These are phyloP conservation scores for Candida koratica DNA, from an alignment of 805 yeast species.

Conservation along the genomic window DNA sequence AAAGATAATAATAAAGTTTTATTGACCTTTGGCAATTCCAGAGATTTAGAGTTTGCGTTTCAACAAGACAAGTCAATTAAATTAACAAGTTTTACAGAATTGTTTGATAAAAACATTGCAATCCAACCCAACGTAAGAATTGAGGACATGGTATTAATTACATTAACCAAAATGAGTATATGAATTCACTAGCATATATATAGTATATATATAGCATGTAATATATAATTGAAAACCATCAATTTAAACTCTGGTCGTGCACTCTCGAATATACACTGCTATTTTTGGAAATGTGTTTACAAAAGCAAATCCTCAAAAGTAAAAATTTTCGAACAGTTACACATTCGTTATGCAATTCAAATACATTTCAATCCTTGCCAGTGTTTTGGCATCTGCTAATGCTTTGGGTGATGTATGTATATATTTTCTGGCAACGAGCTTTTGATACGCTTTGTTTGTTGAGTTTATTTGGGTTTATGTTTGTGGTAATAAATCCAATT, in stretches of 20 bases:
- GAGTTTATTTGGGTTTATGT: background rate
- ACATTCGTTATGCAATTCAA: slow-evolving; percentile 35
- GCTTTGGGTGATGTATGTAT: slow-evolving; percentile 56
- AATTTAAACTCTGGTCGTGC: slow-evolving; percentile 2
- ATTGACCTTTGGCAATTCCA: slow-evolving; percentile 62
- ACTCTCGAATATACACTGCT: slow-evolving; percentile 13
- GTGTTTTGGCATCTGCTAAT: slow-evolving; percentile 45
- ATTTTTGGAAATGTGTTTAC: slow-evolving; percentile 14
- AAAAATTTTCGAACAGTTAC: slow-evolving; percentile 5
- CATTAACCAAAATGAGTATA: too few relatives aligned
- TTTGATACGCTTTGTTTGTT: background rate
- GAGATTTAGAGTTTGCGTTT: slow-evolving; percentile 53
- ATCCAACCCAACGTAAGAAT: slow-evolving; percentile 56
- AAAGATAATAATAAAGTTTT: slow-evolving; percentile 34
- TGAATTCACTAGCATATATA: background rate
- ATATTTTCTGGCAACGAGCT: too few relatives aligned
- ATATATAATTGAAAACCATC: too few relatives aligned
- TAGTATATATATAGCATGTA: background rate
- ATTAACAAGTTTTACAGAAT: slow-evolving; percentile 50
- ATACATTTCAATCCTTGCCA: slow-evolving; percentile 44
- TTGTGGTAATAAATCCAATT: background rate
- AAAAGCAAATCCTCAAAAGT: slow-evolving; percentile 2
- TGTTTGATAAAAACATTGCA: slow-evolving; percentile 62
- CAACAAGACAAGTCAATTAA: slow-evolving; percentile 47
- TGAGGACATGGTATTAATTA: slow-evolving; percentile 68